These are phyloP conservation scores for Alternaria solani DNA, from an alignment of 2,329 filamentous ascomycete genomes.

Conservation along the genomic window DNA sequence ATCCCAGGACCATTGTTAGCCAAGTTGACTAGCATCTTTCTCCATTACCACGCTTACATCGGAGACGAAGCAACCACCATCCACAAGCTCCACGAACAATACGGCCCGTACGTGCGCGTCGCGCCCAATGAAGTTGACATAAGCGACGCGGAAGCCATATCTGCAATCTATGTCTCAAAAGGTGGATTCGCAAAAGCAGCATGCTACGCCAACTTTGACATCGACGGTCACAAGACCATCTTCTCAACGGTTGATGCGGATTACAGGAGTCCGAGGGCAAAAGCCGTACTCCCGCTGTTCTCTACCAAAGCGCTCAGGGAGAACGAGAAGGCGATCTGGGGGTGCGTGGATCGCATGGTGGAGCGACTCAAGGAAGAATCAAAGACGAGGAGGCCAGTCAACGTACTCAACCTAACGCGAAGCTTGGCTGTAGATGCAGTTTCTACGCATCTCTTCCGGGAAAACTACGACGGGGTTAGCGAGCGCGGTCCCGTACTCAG, in stretches of 20 bases:
- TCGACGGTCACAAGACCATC: conserved; percentile 63
- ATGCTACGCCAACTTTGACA: conserved; percentile 65
- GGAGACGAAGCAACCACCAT: conserved; percentile 37
- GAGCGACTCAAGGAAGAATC: conserved; percentile 50
- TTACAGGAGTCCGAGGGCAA: conserved; percentile 56
- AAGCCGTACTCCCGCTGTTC: conserved; percentile 61
- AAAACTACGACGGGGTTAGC: conserved; percentile 59
- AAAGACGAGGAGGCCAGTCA: conserved; percentile 46
- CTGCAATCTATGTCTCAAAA: conserved; percentile 60
- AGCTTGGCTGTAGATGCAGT: conserved; percentile 64
- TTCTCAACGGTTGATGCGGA: conserved; percentile 58
- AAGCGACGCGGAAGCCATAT: conserved; percentile 50
- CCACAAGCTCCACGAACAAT: conserved; percentile 30
- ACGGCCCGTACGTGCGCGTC: conserved; percentile 37
- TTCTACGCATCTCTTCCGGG: conserved; percentile 62
- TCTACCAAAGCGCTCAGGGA: conserved; percentile 56
- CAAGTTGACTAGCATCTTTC: conserved; percentile 36
- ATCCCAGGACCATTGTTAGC: conserved; percentile 36
- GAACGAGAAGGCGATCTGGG: conserved; percentile 52
- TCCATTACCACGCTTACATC: conserved; percentile 40
- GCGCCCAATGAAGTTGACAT: conserved; percentile 40
- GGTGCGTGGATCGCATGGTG: conserved; percentile 55
- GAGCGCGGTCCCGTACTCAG: conserved; percentile 47
- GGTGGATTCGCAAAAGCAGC: conserved; percentile 63
- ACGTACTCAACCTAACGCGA: conserved; percentile 60